phyloP scores from a whole-genome alignment of 2,329 filamentous ascomycete genomes.

The Fusarium ambrosium region DNA sequence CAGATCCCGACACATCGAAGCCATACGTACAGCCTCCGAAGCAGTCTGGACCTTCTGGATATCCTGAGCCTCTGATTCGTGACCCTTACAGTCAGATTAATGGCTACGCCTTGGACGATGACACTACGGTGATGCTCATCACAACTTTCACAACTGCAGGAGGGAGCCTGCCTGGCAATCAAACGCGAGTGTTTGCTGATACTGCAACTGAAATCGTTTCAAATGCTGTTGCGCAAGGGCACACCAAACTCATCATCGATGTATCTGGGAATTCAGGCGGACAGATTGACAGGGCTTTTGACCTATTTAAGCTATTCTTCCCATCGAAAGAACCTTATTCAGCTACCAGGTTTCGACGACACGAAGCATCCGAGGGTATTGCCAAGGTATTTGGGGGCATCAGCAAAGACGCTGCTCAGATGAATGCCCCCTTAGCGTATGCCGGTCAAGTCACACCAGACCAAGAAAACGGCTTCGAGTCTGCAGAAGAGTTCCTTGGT shows the following conservation, averaged over 20 bases:
- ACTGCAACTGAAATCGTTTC: neutral
- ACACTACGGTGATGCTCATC: slow-evolving; percentile 1
- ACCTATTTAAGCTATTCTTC: slow-evolving; percentile 61
- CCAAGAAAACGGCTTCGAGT: neutral
- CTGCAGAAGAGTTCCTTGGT: neutral
- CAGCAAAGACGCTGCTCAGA: neutral
- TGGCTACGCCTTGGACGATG: neutral
- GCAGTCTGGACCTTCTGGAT: neutral
- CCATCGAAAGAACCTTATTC: slow-evolving; percentile 30
- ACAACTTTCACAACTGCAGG: neutral
- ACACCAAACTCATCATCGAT: slow-evolving; percentile 71
- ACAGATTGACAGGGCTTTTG: slow-evolving; percentile 59
- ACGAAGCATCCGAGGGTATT: neutral
- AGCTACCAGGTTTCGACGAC: neutral
- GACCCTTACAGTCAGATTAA: slow-evolving; percentile 10
- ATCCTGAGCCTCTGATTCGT: slow-evolving; percentile 1
- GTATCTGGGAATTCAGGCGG: slow-evolving; percentile 73
- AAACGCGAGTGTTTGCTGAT: neutral
- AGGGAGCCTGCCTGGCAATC: neutral
- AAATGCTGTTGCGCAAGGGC: slow-evolving; percentile 1
- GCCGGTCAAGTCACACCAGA: neutral
- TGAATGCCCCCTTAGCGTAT: neutral
- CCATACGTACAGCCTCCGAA: neutral
- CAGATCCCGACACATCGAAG: neutral
- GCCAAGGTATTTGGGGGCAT: neutral